These are phyloP conservation scores for Globisporangium cederbergense DNA, from an alignment of 352 stramenopile genomes.

Conservation along the genomic window DNA sequence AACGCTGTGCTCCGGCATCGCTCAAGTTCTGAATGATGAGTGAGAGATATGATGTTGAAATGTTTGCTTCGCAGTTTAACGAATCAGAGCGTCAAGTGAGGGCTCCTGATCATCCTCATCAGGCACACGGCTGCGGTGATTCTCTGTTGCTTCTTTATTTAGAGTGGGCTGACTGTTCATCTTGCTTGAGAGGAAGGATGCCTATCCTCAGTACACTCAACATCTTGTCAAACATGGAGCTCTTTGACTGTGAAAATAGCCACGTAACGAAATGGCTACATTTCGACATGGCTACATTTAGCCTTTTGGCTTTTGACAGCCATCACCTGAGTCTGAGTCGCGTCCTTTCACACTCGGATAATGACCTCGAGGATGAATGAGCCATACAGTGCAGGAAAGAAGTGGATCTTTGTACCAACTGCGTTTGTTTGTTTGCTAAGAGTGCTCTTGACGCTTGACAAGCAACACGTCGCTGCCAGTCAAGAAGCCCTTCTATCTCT, in stretches of 20 bases:
- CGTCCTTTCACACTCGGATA: background rate
- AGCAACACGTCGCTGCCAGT: background rate
- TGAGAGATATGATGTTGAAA: background rate
- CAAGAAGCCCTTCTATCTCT: background rate
- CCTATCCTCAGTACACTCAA: background rate
- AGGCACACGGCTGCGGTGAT: no score
- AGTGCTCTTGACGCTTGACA: background rate
- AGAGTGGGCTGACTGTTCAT: no score
- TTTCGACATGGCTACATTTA: slow-evolving; percentile 7
- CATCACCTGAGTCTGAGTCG: slow-evolving; percentile 3
- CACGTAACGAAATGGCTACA: background rate
- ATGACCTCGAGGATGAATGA: slow-evolving; percentile 3
- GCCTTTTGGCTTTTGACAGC: no score
- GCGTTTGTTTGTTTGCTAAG: background rate
- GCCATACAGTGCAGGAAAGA: background rate
- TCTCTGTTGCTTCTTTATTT: no score
- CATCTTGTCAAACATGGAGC: background rate
- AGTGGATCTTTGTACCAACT: background rate
- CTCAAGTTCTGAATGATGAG: background rate
- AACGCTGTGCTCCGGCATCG: background rate
- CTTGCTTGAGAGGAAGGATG: no score
- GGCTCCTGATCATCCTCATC: no score
- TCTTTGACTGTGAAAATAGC: background rate
- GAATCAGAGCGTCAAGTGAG: no score
- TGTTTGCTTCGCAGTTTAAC: background rate